Conservation (phyloP, 176 grass and related monocot species). For the Saccharum spontaneum region DNA sequence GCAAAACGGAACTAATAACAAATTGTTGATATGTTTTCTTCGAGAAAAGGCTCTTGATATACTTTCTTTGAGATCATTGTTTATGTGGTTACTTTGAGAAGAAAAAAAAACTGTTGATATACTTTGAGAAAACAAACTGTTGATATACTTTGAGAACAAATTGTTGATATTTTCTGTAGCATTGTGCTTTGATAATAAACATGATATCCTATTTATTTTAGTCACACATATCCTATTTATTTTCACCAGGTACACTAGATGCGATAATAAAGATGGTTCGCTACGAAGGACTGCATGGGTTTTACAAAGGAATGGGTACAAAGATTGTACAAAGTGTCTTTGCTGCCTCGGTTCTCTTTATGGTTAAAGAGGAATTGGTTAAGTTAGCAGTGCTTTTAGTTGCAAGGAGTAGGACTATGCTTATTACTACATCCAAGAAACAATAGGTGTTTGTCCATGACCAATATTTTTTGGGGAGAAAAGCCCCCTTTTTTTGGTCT, state of each 20-base stretch:
- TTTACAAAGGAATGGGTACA: constrained; percentile 99
- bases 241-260: constrained; percentile 78
- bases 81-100: not conserved
- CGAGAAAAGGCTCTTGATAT: not conserved
- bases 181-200: not conserved
- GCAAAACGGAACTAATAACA: constrained; percentile 21
- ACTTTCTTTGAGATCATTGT: not conserved
- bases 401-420: constrained; percentile 58
- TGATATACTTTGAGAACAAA: not conserved
- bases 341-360: constrained; percentile 94
- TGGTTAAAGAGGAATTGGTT: constrained; percentile 95
- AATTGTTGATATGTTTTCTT: not conserved
- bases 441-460: constrained; percentile 5
- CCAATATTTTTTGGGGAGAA: not conserved
- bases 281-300: constrained; percentile 81
- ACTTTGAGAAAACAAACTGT: not conserved
- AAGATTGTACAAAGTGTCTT: constrained; percentile 99
- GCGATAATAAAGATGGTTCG: constrained; percentile 91
- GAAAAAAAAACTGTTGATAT: not conserved
- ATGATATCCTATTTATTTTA: not conserved
- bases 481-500: not conserved
- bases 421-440: constrained; percentile 46
- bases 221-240: not conserved
- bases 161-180: not conserved
- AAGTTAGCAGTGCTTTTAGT: constrained; percentile 73